Base-by-base conservation (phyloP, 108 stramenopile genomes). In the Nitzschia inconspicua region DNA sequence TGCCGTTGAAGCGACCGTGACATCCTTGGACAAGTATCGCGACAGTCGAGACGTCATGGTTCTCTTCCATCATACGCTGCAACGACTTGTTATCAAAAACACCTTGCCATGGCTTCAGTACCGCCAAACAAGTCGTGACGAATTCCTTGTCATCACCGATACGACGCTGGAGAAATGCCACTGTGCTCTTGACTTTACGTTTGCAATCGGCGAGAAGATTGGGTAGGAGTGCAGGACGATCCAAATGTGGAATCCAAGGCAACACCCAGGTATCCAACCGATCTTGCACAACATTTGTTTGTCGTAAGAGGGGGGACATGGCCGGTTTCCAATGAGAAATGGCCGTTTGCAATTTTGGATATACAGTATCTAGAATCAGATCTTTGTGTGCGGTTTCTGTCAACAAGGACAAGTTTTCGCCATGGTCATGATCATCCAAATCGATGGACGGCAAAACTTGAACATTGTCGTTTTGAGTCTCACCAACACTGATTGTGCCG, bases 221-320 rank as follows among this genome's bases (percentile, higher is more conserved):
- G 27, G 83, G 75, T 2, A 87, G 30, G 22, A 74, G 42, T 0
- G 74, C 64, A 13, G 66, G 70, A 52, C 78, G 61, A 42, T 79
- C 76, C 18, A 93, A 67, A 65, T 86, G 76, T 4, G 76, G 82
- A 23, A 93, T 32, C 92, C 92, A 93, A 20, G 88, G 92, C 29
- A 93, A 49, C 20, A 93, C 73, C 87, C 85, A 89, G 3, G 60
- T 37, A 70, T 90, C 78, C 30, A 87, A 55, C 4, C 79, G 74
- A 48, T 72, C 57, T 23, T 68, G 36, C 4, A 80, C n/a, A 14
- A 9, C 7, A 23, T 39, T 31, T 4, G 9, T 43, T 60, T 39
- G 42, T 43, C 25, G 24, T 11, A 19, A 35, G 30, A 13, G 26
- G 53, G 56, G 46, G 30, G 72, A 66, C 35, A 76, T 44, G 16